These are phyloP conservation scores for Cryptosporidium meleagridis DNA, from an alignment of 169 alveolate genomes.

Conservation along the genomic window DNA sequence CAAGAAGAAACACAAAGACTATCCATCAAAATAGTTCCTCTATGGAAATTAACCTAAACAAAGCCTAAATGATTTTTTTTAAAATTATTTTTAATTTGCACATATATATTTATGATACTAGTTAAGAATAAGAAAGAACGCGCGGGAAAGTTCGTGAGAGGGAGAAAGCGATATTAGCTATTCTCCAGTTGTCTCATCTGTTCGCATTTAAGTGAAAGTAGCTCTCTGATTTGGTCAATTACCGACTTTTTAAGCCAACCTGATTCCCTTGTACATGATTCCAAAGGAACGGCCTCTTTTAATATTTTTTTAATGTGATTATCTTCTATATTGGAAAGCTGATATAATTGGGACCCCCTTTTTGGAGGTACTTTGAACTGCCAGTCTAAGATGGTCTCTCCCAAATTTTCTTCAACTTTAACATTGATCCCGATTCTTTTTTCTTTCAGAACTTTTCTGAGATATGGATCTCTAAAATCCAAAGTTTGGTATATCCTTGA, in stretches of 20 bases:
- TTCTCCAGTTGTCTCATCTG: constrained; percentile 77
- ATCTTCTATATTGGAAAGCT: constrained; percentile 78
- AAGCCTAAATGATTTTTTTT: background rate
- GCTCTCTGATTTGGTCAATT: constrained; percentile 77
- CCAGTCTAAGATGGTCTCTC: constrained; percentile 53
- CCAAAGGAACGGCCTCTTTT: constrained; percentile 77
- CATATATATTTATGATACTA: background rate
- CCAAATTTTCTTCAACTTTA: constrained; percentile 47
- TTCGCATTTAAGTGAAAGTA: constrained; percentile 77
- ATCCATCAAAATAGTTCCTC: constrained; percentile 8
- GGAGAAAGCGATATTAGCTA: background rate
- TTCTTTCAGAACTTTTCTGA: constrained; percentile 74
- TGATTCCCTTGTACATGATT: constrained; percentile 77
- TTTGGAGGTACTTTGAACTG: constrained; percentile 79
- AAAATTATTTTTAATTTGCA: too few species aligned
- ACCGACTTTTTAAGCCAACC: constrained; percentile 80
- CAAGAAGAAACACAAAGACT: constrained; percentile 38
- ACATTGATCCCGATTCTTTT: constrained; percentile 45
- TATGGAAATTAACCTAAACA: background rate
- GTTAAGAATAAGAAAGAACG: background rate
- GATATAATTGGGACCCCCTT: constrained; percentile 80
- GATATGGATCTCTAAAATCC: constrained; percentile 79
- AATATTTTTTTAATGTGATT: constrained; percentile 76
- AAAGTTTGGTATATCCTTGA: constrained; percentile 80
- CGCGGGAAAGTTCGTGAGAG: background rate